A percentile compares a stretch with the other conserved stretches of the same genome.
Evolutionary conservation across 176 grass and related monocot species (phyloP).

Genomic region (Areca catechu): DNA sequence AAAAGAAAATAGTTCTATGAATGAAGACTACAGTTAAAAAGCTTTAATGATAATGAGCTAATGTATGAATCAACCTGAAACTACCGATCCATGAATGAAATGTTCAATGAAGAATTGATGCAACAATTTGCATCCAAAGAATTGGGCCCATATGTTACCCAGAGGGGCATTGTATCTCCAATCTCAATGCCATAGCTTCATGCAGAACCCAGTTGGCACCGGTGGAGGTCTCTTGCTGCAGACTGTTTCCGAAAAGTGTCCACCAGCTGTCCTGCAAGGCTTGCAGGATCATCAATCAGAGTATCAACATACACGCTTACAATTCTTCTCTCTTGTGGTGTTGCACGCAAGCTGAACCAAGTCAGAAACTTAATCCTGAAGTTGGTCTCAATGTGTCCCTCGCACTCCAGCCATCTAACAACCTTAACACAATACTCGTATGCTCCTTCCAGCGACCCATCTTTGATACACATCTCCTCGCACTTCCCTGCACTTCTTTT

Average conservation of each 20-base stretch:
- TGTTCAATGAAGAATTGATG: too few relatives aligned
- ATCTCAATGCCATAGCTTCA: constrained; percentile 59
- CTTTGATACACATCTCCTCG: constrained; percentile 43
- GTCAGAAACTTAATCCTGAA: constrained; percentile 95
- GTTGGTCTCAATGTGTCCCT: constrained; percentile 52
- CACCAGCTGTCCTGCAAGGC: constrained; percentile 68
- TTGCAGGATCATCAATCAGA: constrained; percentile 45
- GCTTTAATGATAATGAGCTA: too few relatives aligned
- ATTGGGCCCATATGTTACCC: too few relatives aligned
- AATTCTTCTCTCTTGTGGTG: constrained; percentile 47
- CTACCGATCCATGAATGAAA: too few relatives aligned
- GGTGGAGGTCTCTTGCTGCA: constrained; percentile 43
- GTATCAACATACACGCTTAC: constrained; percentile 62
- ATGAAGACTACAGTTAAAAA: too few relatives aligned
- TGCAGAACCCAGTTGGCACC: constrained; percentile 36
- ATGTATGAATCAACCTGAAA: too few relatives aligned
- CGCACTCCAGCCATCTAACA: constrained; percentile 62
- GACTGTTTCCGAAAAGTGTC: constrained; percentile 71
- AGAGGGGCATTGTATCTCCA: constrained; percentile 3
- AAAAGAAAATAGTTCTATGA: too few relatives aligned
- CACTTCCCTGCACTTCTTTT: constrained; percentile 56
- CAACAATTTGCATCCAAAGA: too few relatives aligned
- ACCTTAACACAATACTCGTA: constrained; percentile 89
- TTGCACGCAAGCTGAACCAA: constrained; percentile 79
- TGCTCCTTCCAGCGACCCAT: constrained; percentile 44